Evolutionary conservation across 2,329 filamentous ascomycete species (phyloP).

Genomic region (Fusarium staphyleae): DNA sequence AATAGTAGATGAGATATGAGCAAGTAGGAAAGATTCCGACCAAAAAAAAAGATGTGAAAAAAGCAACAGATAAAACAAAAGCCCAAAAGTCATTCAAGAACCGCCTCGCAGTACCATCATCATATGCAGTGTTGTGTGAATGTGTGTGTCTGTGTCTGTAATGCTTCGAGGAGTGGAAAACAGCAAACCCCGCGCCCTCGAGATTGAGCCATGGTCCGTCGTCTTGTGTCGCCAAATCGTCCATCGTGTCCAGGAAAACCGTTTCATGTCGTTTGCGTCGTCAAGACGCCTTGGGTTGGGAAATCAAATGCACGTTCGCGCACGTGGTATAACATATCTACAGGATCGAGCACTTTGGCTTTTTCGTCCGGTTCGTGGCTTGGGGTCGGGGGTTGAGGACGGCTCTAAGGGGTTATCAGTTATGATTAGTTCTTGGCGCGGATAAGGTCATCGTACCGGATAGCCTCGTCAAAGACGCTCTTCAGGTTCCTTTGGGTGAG

Average conservation of each 20-base stretch:
- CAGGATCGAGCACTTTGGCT: constrained; percentile 73
- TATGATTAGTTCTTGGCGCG: not conserved
- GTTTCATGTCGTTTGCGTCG: constrained; percentile 35
- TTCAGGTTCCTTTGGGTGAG: constrained; percentile 96
- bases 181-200: constrained; percentile 17
- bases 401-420: constrained; percentile 59
- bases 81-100: constrained; percentile 43
- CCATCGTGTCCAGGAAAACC: constrained; percentile 33
- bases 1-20: constrained; percentile 32
- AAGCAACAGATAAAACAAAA: constrained; percentile 33
- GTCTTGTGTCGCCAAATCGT: constrained; percentile 41
- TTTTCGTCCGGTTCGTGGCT: constrained; percentile 62
- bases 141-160: constrained; percentile 14
- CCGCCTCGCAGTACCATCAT: constrained; percentile 41
- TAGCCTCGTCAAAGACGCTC: constrained; percentile 98
- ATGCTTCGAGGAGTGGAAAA: constrained; percentile 16
- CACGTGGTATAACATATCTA: constrained; percentile 49
- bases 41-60: constrained; percentile 31
- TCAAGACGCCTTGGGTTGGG: constrained; percentile 35
- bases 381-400: constrained; percentile 72
- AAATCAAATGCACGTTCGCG: constrained; percentile 23
- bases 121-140: constrained; percentile 36
- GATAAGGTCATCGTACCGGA: constrained; percentile 70
- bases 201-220: constrained; percentile 37
- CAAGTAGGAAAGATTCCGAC: constrained; percentile 28